These are phyloP conservation scores for Amanita polypyramis DNA, from an alignment of 768 basidiomycete species.

Conservation along the genomic window DNA sequence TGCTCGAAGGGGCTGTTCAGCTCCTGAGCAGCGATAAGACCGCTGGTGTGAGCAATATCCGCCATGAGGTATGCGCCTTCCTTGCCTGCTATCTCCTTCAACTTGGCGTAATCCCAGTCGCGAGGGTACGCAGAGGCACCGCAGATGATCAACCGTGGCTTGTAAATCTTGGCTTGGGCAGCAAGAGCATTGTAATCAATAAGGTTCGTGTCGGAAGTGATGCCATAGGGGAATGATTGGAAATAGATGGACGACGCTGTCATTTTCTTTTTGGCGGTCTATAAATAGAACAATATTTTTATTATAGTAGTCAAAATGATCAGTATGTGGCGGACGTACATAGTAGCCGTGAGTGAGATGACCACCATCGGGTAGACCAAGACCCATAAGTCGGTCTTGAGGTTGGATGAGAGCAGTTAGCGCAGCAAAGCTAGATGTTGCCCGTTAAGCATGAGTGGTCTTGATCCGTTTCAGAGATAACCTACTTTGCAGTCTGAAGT, in stretches of 20 bases:
- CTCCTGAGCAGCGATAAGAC: conserved; percentile 87
- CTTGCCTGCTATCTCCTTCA: conserved; percentile 73
- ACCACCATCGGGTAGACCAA: conserved; percentile 95
- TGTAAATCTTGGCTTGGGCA: conserved; percentile 87
- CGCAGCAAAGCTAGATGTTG: conserved; percentile 74
- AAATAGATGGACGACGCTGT: conserved; percentile 99
- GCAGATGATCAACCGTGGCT: conserved; percentile 90
- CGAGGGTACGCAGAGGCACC: conserved; percentile 98
- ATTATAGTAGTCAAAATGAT: conserved; percentile 1
- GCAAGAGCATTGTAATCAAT: conserved; percentile 81
- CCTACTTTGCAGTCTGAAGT: conserved; percentile 77
- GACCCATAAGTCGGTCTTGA: conserved; percentile 97
- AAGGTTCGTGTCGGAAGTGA: conserved; percentile 73
- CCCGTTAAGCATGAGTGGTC: conserved; percentile 5
- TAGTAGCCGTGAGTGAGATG: conserved; percentile 98
- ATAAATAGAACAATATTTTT: conserved; percentile 8
- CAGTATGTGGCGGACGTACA: conserved; percentile 31
- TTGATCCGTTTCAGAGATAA: conserved; percentile 13
- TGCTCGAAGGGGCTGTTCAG: conserved; percentile 87
- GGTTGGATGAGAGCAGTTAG: conserved; percentile 94
- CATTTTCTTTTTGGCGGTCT: conserved; percentile 99
- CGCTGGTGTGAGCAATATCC: conserved; percentile 96
- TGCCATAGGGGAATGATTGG: conserved; percentile 92
- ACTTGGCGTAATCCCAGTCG: conserved; percentile 89
- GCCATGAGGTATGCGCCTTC: conserved; percentile 92